Base-by-base conservation (phyloP, 495 filamentous ascomycete species). In the Penicillium nucicola region DNA sequence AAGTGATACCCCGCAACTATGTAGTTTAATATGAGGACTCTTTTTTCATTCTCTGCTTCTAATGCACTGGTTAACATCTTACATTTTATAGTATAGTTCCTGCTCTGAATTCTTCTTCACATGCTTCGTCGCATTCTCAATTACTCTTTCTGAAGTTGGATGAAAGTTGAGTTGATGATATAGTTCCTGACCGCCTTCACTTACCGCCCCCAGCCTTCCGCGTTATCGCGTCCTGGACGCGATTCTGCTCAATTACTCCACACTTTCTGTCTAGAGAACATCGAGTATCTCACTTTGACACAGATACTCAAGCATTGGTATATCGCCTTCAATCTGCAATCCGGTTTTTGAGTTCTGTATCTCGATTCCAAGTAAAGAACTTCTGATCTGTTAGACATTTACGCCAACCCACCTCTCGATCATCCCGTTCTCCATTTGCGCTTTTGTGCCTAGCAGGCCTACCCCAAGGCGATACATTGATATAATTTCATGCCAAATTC, bases 201-300 rank as follows among this genome's bases (percentile, higher is more conserved):
- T 35, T 13, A 45, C 43, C 43, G 43, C 43, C 43, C 18, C n/a
- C 30, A 14, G n/a, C 25, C 19, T 35, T 25, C 43, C 31, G 31
- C 19, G 30, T 45, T 45, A 34, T 45, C 42, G 42, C 42, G 42
- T 34, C n/a, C 31, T 23, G 0, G 19, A 45, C 43, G 43, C 43
- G 43, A 45, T 45, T 45, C 43, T 35, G 43, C 43, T 45, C 31
- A 8, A 23, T 45, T 45, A 34, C 42, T 45, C 42, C 31, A 45
- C 42, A 34, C 42, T 15, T 34, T 22, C 42, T 22, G 14, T 19
- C 31, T 22, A 13, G 13, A 41, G 8, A 11, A 28, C 25, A 28
- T 28, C 25, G 10, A 5, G 10, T 28, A 28, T 28, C 25, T 8
- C 5, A 28, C 25, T 8, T 28, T 28, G 25, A 1, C 25, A 28